Conservation (phyloP, 306 rosid genomes). For the Malus asiatica region DNA sequence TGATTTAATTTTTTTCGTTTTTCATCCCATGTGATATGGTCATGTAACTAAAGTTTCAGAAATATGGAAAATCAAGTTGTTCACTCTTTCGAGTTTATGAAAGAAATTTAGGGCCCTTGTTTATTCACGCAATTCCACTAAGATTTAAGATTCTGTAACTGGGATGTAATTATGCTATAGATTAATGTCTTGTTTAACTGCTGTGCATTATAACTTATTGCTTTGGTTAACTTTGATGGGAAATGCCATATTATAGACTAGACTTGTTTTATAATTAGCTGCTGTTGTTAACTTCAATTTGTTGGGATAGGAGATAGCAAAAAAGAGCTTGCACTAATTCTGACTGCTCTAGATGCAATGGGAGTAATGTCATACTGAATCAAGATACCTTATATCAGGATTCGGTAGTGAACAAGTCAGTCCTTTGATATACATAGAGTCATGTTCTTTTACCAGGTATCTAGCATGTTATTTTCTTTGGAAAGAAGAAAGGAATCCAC, state of each 20-base stretch:
- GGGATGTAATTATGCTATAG: neutral
- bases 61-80: neutral
- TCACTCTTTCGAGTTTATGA: neutral
- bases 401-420: neutral
- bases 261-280: neutral
- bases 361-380: neutral
- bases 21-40: neutral
- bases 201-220: neutral
- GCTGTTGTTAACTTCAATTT: constrained; percentile 10
- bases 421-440: neutral
- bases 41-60: neutral
- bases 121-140: neutral
- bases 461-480: neutral
- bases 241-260: neutral
- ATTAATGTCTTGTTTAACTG: neutral
- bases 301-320: neutral
- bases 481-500: neutral
- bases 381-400: neutral
- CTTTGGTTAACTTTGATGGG: neutral
- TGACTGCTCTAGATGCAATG: neutral
- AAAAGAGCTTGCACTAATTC: neutral
- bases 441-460: neutral
- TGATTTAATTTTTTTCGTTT: neutral
- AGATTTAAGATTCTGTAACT: neutral
- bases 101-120: neutral